Base-by-base conservation (phyloP, 2,329 filamentous ascomycete genomes). In the Macrophomina tecta region DNA sequence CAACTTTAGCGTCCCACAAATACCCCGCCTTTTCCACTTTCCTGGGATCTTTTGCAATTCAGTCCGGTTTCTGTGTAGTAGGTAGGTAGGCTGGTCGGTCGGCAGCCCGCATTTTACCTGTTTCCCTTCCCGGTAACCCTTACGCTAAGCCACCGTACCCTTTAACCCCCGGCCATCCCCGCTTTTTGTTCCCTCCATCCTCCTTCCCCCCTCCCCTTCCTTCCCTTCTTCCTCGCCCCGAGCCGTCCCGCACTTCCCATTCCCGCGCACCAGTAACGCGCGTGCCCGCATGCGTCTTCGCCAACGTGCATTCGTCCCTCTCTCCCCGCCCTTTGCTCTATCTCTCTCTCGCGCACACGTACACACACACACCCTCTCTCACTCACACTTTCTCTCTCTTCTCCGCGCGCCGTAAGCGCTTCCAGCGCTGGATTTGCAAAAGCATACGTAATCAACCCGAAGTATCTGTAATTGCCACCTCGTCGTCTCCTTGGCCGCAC, bases 11-110 rank as follows among this genome's bases (percentile, higher is more conserved):
- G 34, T 55, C n/a, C 51, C 34, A 3, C 32, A 38, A 23, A 18
- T 55, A 55, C 52, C 52, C 52, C 52, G 52, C 52, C 52, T 36
- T 55, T 55, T 38, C 14, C 34, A 16, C 38, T 34, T 40, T 55
- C 3, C n/a, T 55, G 14, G 1, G 8, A 9, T 45, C 42, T n/a
- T 36, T 28, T 18, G 7, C 16, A 52, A 51, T 28, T 11, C 18
- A 51, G 7, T n/a, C 46, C 48, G 8, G 18, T 28, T 14, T 30
- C 36, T 12, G 36, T 38, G 36, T 38, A 23, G 36, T 38, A 12
- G 7, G 11, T 38, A 38, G 36, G 7, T 38, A 38, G 11, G 36
- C 7, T 8, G 36, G 42, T 45, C 42, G 16, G 42, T 45, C 42
- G 42, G 9, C 42, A 45, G 11, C 42, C 42, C 42, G 42, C 42